A percentile compares a stretch with the other conserved stretches of the same genome.
Conservation (phyloP, 371 early-diverging fungal genomes). For the Mucor racemosus region DNA sequence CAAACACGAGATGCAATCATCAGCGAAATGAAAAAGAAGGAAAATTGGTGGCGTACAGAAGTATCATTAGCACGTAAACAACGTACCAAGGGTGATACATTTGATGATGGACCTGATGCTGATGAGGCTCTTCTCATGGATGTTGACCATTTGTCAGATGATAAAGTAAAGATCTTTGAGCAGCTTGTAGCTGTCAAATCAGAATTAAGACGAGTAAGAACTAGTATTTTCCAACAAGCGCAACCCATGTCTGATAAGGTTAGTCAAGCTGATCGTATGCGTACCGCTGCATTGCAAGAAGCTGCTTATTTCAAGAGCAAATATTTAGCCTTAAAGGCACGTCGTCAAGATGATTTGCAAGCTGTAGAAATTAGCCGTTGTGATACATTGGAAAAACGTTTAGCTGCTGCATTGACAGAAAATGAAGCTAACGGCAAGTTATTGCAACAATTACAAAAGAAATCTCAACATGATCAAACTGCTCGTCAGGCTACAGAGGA, state of each 20-base stretch:
- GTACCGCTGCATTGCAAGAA: conserved; percentile 63
- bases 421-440: conserved; percentile 46
- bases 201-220: conserved; percentile 49
- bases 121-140: conserved; percentile 43
- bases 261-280: conserved; percentile 57
- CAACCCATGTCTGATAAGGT: conserved; percentile 57
- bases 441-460: conserved; percentile 47
- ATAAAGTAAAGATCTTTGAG: conserved; percentile 51
- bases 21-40: conserved; percentile 54
- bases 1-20: conserved; percentile 45
- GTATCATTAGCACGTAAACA: conserved; percentile 50
- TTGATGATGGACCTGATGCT: conserved; percentile 41
- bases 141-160: conserved; percentile 34
- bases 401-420: conserved; percentile 50
- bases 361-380: conserved; percentile 50
- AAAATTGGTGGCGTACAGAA: conserved; percentile 62
- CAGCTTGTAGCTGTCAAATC: conserved; percentile 48
- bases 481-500: conserved; percentile 54
- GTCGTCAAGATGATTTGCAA: conserved; percentile 41
- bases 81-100: conserved; percentile 27
- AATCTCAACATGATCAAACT: conserved; percentile 47
- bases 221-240: conserved; percentile 57
- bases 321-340: conserved; percentile 37
- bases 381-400: conserved; percentile 53
- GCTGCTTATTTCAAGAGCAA: conserved; percentile 66